Conservation (phyloP, 1,284 basidiomycete species). For the Trametes sp. region DNA sequence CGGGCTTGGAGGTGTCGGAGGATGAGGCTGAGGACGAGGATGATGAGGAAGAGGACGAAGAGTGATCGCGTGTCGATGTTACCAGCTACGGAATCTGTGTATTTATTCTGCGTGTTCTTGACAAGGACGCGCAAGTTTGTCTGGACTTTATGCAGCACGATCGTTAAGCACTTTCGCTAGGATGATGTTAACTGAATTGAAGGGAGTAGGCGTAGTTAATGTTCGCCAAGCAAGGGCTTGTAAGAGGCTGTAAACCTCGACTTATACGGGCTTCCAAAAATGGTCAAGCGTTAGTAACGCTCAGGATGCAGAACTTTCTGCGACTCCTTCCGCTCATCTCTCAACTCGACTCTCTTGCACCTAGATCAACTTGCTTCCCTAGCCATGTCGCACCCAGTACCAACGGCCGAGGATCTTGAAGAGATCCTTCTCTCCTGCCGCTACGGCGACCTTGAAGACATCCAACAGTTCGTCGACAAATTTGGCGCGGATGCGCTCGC, state of each 20-base stretch:
- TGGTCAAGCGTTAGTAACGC: neutral
- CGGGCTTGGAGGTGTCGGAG: conserved; percentile 87
- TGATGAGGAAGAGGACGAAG: conserved; percentile 60
- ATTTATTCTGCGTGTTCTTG: conserved; percentile 5
- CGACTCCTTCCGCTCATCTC: neutral
- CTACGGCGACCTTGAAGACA: conserved; percentile 86
- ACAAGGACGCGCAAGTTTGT: neutral
- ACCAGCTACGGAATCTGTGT: neutral
- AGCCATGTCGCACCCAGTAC: conserved; percentile 38
- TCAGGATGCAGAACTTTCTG: neutral
- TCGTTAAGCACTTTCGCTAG: too few species aligned
- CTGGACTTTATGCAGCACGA: neutral
- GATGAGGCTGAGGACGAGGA: conserved; percentile 79
- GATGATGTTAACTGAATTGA: too few species aligned
- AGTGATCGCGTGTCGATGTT: conserved; percentile 18
- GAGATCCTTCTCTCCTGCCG: conserved; percentile 85
- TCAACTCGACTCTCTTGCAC: neutral
- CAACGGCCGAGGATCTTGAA: conserved; percentile 69
- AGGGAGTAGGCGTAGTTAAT: too few species aligned
- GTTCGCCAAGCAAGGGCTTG: neutral
- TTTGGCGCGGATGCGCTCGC: conserved; percentile 66
- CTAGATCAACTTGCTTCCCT: neutral
- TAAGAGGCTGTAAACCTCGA: neutral
- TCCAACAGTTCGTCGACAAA: conserved; percentile 67
- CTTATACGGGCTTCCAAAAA: neutral